These are phyloP conservation scores for Fusarium denticulatum DNA, from an alignment of 2,329 filamentous ascomycete species.

Conservation along the genomic window DNA sequence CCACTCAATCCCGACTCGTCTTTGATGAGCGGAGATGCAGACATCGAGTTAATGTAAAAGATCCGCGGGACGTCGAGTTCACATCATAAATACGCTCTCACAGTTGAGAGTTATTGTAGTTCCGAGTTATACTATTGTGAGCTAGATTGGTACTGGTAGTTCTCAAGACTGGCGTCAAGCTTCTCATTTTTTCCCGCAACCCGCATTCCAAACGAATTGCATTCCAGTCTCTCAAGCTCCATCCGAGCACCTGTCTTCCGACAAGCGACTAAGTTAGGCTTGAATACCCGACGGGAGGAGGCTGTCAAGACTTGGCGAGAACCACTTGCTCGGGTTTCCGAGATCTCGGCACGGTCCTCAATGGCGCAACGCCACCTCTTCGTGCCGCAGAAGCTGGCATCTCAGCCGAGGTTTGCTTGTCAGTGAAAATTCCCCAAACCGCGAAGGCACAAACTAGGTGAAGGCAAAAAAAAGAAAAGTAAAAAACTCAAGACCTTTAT, in stretches of 20 bases:
- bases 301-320: slow-evolving; percentile 13
- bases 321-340: slow-evolving; percentile 15
- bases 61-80: not conserved
- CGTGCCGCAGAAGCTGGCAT: too few species aligned
- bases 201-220: slow-evolving; percentile 18
- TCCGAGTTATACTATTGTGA: not conserved
- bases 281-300: not conserved
- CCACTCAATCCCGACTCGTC: not conserved
- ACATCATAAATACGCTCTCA: not conserved
- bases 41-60: not conserved
- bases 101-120: not conserved
- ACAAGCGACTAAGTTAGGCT: not conserved
- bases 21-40: not conserved
- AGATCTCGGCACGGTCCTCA: slow-evolving; percentile 14
- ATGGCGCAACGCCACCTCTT: slow-evolving; percentile 21
- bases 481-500: too few species aligned
- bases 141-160: not conserved
- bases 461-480: too few species aligned
- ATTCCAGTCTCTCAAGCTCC: slow-evolving; percentile 15
- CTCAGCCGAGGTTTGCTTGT: not conserved
- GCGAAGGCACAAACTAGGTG: not conserved
- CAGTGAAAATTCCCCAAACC: not conserved
- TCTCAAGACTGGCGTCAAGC: slow-evolving; percentile 8
- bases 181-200: slow-evolving; percentile 7
- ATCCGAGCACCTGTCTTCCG: not conserved